These are phyloP conservation scores for Citrullus amarus DNA, from an alignment of 306 rosid genomes.

Conservation along the genomic window DNA sequence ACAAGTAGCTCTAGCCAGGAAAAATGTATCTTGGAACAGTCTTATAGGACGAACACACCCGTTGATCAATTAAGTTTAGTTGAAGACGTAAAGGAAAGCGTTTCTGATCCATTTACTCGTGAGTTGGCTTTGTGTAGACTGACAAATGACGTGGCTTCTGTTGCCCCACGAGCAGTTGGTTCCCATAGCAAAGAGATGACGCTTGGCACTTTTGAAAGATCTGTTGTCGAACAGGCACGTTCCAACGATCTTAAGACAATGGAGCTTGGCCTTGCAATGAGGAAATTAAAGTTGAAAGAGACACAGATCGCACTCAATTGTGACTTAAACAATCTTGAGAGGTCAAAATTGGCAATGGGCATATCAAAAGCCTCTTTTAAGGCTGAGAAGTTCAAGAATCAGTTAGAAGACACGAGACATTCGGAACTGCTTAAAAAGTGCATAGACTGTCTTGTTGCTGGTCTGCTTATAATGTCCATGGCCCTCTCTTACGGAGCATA, in stretches of 20 bases:
- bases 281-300: slow-evolving; percentile 38
- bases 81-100: slow-evolving; percentile 27
- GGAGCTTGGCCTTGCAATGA: slow-evolving; percentile 47
- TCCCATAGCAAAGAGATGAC: slow-evolving; percentile 18
- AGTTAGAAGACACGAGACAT: slow-evolving; percentile 57
- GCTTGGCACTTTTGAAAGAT: slow-evolving; percentile 30
- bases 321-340: slow-evolving; percentile 47
- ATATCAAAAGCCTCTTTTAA: slow-evolving; percentile 56
- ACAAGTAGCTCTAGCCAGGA: slow-evolving; percentile 19
- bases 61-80: slow-evolving; percentile 16
- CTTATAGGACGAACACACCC: slow-evolving; percentile 1
- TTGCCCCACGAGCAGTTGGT: slow-evolving; percentile 23
- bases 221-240: slow-evolving; percentile 53
- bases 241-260: slow-evolving; percentile 57
- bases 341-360: slow-evolving; percentile 58
- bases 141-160: slow-evolving; percentile 30
- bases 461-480: slow-evolving; percentile 59
- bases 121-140: slow-evolving; percentile 31
- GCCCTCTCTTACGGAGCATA: slow-evolving; percentile 56
- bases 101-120: slow-evolving; percentile 20
- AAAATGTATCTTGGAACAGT: slow-evolving; percentile 20
- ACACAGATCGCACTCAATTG: slow-evolving; percentile 32
- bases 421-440: slow-evolving; percentile 60
- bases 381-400: slow-evolving; percentile 64
- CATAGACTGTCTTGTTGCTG: slow-evolving; percentile 70